Evolutionary conservation across 2,329 filamentous ascomycete species (phyloP), one percentile per base, ranked within the genome.

Genomic region (Lasiodiplodia sp.): DNA sequence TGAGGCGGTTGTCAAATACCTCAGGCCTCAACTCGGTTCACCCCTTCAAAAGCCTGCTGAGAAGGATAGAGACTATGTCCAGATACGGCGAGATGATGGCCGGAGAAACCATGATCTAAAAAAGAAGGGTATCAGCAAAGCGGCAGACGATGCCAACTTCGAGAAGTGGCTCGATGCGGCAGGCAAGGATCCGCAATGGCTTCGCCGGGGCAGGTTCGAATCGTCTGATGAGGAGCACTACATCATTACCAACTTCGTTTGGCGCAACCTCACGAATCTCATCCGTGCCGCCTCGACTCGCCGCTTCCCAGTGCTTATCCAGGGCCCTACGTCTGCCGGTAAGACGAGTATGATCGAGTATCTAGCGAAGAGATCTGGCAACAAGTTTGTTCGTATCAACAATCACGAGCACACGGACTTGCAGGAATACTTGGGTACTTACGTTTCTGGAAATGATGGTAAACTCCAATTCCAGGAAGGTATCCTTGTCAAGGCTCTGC

Each of bases 291-390:
- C 94, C 18, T 98, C 95, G 0, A 99, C 95, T 4, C 85, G 94
- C 44, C 89, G 92, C 60, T 99, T 97, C 78, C 96, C 96, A 0
- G 93, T 99, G 60, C 85, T 99, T 11, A 92, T 99, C 23, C 96
- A 99, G 79, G 96, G 96, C 3, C 96, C 96, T 14, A 99, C 96
- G 0, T 99, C 96, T 5, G 92, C 95, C 14, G 96, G 96, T 72
- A 99, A 99, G 81, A 99, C 96, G 0, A 98, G 95, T 80, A 99
- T 99, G 96, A 97, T 99, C 52, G 95, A 98, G 80, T 97, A 97
- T 77, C 86, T 99, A 47, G 95, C 96, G n/a, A 96, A 97, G 75
- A 91, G 92, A 67, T 98, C 94, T 37, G 96, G 96, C 3, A 97
- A 99, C 78, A 96, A 92, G 76, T 99, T 98, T 76, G 94, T 99